Percentiles rank a stretch among this genome's conserved stretches.
These are phyloP conservation scores for Aspergillus fumigatus DNA, from an alignment of 2,329 filamentous ascomycete genomes.

Conservation along the genomic window DNA sequence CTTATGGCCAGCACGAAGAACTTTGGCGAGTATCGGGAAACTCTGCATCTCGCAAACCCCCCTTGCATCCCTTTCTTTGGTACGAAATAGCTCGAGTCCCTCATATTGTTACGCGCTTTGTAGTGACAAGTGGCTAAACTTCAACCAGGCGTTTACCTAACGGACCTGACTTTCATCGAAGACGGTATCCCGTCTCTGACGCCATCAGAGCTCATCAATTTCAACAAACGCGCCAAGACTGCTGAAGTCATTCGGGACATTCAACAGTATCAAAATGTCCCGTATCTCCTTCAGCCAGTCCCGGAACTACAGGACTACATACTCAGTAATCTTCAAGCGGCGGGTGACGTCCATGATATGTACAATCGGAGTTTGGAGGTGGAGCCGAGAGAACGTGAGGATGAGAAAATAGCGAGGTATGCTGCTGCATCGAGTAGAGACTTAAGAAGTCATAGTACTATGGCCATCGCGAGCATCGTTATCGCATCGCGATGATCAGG, in stretches of 20 bases:
- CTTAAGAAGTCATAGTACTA: conserved; percentile 18
- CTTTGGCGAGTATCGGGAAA: conserved; percentile 93
- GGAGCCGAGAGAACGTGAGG: conserved; percentile 92
- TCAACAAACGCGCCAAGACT: conserved; percentile 95
- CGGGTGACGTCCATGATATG: conserved; percentile 97
- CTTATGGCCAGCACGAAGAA: conserved; percentile 98
- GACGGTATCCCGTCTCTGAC: conserved; percentile 96
- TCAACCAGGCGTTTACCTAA: conserved; percentile 78
- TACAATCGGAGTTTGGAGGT: conserved; percentile 94
- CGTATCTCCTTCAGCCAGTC: conserved; percentile 87
- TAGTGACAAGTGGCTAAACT: conserved; percentile 1
- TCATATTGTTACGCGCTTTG: background rate
- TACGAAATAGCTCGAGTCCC: conserved; percentile 40
- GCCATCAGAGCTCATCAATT: conserved; percentile 95
- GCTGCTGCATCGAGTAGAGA: conserved; percentile 37
- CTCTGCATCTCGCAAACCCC: conserved; percentile 85
- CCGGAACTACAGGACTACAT: conserved; percentile 95
- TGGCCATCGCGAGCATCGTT: conserved; percentile 31
- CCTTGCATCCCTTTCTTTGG: conserved; percentile 98
- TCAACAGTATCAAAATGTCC: conserved; percentile 96
- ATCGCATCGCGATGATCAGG: conserved; percentile 28
- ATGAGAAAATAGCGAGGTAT: conserved; percentile 99
- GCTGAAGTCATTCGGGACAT: conserved; percentile 98
- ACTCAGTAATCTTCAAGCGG: conserved; percentile 89
- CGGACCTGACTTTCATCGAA: conserved; percentile 96